Base-by-base conservation (phyloP, 2,329 filamentous ascomycete genomes). In the Metarhizium robertsii region DNA sequence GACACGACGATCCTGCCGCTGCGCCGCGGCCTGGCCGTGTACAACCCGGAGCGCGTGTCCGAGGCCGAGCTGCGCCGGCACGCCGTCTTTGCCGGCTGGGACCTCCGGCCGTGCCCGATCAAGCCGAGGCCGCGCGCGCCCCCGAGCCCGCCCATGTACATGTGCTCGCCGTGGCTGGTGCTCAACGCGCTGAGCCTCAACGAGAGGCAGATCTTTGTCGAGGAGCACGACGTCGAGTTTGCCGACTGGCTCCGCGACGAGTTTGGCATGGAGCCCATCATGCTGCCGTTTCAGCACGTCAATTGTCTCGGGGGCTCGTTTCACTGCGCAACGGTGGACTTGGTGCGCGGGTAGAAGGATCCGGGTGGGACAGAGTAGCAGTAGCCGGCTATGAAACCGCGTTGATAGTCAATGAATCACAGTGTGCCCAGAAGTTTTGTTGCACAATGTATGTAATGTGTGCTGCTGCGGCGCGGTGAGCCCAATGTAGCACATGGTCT, bases 221-320 rank as follows among this genome's bases (percentile, higher is more conserved):
- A 69, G 57, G 64, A 55, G 2, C 57, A 58, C 2, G 61, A 66
- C 53, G 54, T 53, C 4, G 47, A 61, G 50, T 55, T 61, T 50
- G 57, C 59, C n/a, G 40, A 52, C 11, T 61, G 60, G 60, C 48
- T 61, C 16, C 45, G 50, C 14, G 50, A 50, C 11, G 53, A 56
- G 47, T 61, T 61, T 34, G 59, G 45, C 16, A 61, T 61, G 43
- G 55, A 59, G 18, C 45, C 58, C 2, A 61, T 61, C 34, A 30
- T 58, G 56, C 40, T 58, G 38, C 67, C 67, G 16, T 69, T 70
- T 51, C 53, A 59, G 53, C 62, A 69, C 58, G 66, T 69, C 1
- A 65, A 67, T 42, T 65, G 64, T 53, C 61, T 70, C 43, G 67
- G 67, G 1, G 66, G 66, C 0, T 67, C 66, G 14, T 68, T 67